These are phyloP conservation scores for Leccinum holopus DNA, from an alignment of 1,284 basidiomycete genomes.

Conservation along the genomic window DNA sequence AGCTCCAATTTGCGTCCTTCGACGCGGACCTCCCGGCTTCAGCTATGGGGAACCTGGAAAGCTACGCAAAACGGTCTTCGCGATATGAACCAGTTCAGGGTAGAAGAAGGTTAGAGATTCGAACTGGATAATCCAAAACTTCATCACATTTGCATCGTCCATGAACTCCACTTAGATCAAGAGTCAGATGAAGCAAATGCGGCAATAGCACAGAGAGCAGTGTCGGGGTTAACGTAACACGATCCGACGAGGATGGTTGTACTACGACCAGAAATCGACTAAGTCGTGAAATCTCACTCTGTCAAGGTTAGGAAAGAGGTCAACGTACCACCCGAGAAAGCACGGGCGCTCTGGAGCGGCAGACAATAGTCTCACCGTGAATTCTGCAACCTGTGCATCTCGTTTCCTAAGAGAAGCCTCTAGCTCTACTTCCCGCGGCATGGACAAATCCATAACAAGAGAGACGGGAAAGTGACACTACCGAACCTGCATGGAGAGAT, in stretches of 20 bases:
- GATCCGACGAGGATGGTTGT: conserved; percentile 59
- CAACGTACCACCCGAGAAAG: conserved; percentile 16
- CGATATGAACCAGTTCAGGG: too few relatives aligned
- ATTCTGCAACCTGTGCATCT: conserved; percentile 65
- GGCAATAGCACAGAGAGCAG: conserved; percentile 65
- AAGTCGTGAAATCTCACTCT: conserved; percentile 70
- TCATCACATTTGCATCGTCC: too few relatives aligned
- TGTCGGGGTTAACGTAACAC: conserved; percentile 64
- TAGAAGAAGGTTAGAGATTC: too few relatives aligned
- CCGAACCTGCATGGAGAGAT: conserved; percentile 12
- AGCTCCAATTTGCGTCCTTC: too few relatives aligned
- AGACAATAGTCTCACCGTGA: conserved; percentile 52
- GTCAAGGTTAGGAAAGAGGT: conserved; percentile 23
- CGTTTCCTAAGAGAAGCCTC: conserved; percentile 69
- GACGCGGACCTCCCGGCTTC: too few relatives aligned
- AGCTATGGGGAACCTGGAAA: too few relatives aligned
- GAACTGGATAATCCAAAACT: too few relatives aligned
- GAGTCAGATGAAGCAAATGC: conserved; percentile 30
- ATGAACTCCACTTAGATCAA: too few relatives aligned
- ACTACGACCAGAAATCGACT: conserved; percentile 57
- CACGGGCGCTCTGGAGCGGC: conserved; percentile 16
- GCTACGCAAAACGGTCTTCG: too few relatives aligned
- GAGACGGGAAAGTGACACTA: conserved; percentile 16
- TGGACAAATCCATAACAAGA: conserved; percentile 62
- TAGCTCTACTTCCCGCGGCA: conserved; percentile 71